Base-by-base conservation (phyloP, 2,329 filamentous ascomycete genomes). In the Geosmithia morbida region DNA sequence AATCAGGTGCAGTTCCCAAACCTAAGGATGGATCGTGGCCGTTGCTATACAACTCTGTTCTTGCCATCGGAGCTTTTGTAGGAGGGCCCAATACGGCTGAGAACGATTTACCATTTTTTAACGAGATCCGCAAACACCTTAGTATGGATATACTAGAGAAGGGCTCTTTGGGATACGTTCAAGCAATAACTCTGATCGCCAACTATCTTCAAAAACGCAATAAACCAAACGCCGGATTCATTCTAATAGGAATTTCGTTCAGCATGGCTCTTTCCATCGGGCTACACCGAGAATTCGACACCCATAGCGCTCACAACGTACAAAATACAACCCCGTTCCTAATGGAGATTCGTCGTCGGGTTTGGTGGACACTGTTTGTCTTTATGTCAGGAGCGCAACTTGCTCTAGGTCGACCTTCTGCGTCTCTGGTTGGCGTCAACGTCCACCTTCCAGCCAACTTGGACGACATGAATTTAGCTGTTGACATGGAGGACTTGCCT, bases 201-300 rank as follows among this genome's bases (percentile, higher is more conserved):
- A 70, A 70, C 40, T 71, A 72, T 52, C 57, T 71, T 1, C 70
- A 72, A 47, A 71, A 71, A 51, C 57, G 64, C 19, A 66, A 72
- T 48, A 57, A 66, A 3, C 68, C 68, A 6, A 73, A 73, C 49
- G 70, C 68, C 0, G 66, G 67, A 1, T 72, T 70, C 51, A 70
- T 70, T 48, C 66, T 69, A 40, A 62, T 70, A 30, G 70, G 69
- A 0, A 63, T 72, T 29, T 69, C 69, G 1, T 63, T 66, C 43
- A 60, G 67, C 33, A 68, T 72, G 61, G 69, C 68, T 0, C 56
- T 72, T 4, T 67, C 68, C 0, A 53, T 73, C 7, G 69, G 70
- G 0, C 58, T 74, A 0, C 68, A 72, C 50, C 63, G 64, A 4
- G 67, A 72, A 46, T 55, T 60, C 8, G 51, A 50, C 14, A 41